Evolutionary conservation across 2,329 filamentous ascomycete species (phyloP).

Genomic region (Aspergillus hortae): DNA sequence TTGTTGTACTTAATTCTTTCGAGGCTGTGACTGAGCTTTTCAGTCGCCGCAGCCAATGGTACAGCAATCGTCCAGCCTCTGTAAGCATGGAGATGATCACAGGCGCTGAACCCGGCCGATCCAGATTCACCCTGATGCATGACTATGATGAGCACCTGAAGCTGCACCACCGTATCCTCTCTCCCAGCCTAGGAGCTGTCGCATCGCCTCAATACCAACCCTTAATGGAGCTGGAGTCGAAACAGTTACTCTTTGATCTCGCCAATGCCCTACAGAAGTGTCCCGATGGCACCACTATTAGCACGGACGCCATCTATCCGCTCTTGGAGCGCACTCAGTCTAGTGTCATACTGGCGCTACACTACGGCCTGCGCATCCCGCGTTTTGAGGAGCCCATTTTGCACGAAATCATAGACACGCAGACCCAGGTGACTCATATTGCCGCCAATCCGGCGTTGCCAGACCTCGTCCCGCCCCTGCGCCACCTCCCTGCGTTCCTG

Average conservation of each 20-base stretch:
- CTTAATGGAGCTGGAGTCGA: slow-evolving; percentile 50
- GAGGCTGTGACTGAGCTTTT: slow-evolving; percentile 38
- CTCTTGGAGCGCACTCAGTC: slow-evolving; percentile 51
- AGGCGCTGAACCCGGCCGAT: slow-evolving; percentile 15
- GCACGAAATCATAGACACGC: slow-evolving; percentile 45
- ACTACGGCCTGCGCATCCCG: slow-evolving; percentile 50
- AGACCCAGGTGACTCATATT: slow-evolving; percentile 48
- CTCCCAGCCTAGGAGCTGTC: slow-evolving; percentile 48
- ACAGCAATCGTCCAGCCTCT: slow-evolving; percentile 38
- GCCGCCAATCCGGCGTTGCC: slow-evolving; percentile 46
- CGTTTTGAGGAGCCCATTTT: slow-evolving; percentile 43
- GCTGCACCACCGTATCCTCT: slow-evolving; percentile 43
- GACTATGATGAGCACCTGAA: slow-evolving; percentile 52
- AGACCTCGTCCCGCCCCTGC: slow-evolving; percentile 45
- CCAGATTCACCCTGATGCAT: slow-evolving; percentile 41
- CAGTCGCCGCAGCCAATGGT: slow-evolving; percentile 39
- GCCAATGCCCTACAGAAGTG: slow-evolving; percentile 20
- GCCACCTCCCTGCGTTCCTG: slow-evolving; percentile 42
- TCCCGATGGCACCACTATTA: slow-evolving; percentile 4
- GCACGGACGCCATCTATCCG: slow-evolving; percentile 41
- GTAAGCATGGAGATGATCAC: slow-evolving; percentile 40
- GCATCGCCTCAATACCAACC: slow-evolving; percentile 48
- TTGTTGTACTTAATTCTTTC: slow-evolving; percentile 37
- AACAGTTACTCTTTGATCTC: slow-evolving; percentile 43
- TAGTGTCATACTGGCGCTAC: slow-evolving; percentile 50